A percentile compares a stretch with the other conserved stretches of the same genome.
phyloP scores from a whole-genome alignment of 495 filamentous ascomycete species.

The Aspergillus heteromorphus region DNA sequence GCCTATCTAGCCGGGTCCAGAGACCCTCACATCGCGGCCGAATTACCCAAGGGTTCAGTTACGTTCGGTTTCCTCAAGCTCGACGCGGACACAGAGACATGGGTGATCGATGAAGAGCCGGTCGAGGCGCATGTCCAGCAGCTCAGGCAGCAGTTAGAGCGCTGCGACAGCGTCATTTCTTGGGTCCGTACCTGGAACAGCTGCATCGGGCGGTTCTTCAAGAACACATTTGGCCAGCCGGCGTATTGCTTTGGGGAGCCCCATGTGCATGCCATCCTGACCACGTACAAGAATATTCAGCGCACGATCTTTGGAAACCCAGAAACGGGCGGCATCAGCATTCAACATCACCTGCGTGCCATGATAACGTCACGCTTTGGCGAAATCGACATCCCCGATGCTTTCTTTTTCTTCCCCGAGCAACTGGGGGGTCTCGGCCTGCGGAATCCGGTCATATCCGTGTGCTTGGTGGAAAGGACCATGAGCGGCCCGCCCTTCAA shows the following conservation, averaged over 20 bases:
- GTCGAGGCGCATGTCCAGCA: constrained; percentile 51
- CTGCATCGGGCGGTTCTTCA: constrained; percentile 54
- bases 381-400: constrained; percentile 50
- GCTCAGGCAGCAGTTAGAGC: constrained; percentile 47
- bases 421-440: constrained; percentile 52
- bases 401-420: constrained; percentile 51
- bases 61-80: constrained; percentile 24
- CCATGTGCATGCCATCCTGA: constrained; percentile 53
- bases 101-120: constrained; percentile 46
- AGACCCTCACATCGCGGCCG: not conserved
- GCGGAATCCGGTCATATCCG: constrained; percentile 48
- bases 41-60: constrained; percentile 17
- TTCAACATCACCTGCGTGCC: constrained; percentile 41
- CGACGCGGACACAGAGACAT: constrained; percentile 12
- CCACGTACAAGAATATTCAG: constrained; percentile 50
- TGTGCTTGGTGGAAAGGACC: constrained; percentile 30
- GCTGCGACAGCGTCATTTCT: constrained; percentile 43
- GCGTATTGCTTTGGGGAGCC: constrained; percentile 52
- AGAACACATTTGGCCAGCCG: constrained; percentile 52
- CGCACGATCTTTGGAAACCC: constrained; percentile 36
- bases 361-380: constrained; percentile 46
- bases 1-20: constrained; percentile 29
- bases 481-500: constrained; percentile 25
- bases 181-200: constrained; percentile 60
- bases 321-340: constrained; percentile 29